Evolutionary conservation across 2,329 filamentous ascomycete genomes (phyloP).

Genomic region (Aspergillus sp.): DNA sequence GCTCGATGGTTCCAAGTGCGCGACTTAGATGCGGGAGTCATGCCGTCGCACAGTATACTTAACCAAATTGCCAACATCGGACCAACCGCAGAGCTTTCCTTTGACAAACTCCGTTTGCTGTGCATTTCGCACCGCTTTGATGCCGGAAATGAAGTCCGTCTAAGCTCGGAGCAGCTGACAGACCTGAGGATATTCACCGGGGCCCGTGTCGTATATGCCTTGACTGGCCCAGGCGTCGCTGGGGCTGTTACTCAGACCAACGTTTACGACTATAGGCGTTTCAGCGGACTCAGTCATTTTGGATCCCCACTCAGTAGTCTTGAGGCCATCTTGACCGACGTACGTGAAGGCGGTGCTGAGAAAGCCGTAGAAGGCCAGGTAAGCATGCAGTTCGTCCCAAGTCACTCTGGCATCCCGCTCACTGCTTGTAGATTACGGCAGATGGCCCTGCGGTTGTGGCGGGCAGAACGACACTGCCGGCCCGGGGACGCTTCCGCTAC

Average conservation of each 20-base stretch:
- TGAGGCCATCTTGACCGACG: constrained; percentile 58
- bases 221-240: constrained; percentile 73
- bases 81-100: constrained; percentile 31
- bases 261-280: constrained; percentile 70
- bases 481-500: constrained; percentile 55
- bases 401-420: constrained; percentile 1
- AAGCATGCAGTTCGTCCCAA: constrained; percentile 19
- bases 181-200: constrained; percentile 75
- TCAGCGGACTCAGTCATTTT: constrained; percentile 54
- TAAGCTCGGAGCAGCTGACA: constrained; percentile 62
- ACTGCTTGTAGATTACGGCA: constrained; percentile 53
- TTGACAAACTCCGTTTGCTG: constrained; percentile 68
- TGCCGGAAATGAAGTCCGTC: constrained; percentile 47
- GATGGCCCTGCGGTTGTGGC: constrained; percentile 65
- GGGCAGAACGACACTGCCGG: constrained; percentile 53
- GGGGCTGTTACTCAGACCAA: constrained; percentile 82
- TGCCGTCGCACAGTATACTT: constrained; percentile 58
- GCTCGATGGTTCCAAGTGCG: constrained; percentile 65
- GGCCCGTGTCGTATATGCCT: constrained; percentile 72
- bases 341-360: constrained; percentile 23
- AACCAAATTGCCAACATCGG: constrained; percentile 35
- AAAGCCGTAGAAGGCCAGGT: constrained; percentile 53
- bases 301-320: constrained; percentile 71
- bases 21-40: constrained; percentile 61
- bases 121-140: constrained; percentile 68